A percentile compares a stretch with the other conserved stretches of the same genome.
phyloP scores from a whole-genome alignment of 345 rosid genomes.

The Litchi chinensis region DNA sequence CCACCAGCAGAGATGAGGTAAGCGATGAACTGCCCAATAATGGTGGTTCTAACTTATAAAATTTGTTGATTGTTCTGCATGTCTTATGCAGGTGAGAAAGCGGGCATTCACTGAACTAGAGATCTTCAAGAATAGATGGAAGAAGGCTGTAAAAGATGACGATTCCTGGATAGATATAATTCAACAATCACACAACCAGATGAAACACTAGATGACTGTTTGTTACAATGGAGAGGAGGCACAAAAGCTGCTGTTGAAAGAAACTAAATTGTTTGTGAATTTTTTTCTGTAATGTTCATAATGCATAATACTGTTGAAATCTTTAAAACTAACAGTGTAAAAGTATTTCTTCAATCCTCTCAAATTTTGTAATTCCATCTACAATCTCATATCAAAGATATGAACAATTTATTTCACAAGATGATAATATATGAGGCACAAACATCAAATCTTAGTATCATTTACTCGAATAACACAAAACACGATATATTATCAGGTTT shows the following conservation, averaged over 20 bases:
- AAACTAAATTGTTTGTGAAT: not conserved
- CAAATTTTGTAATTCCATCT: constrained; percentile 3
- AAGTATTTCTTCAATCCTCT: not conserved
- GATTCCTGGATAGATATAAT: constrained; percentile 59
- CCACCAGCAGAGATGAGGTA: constrained; percentile 53
- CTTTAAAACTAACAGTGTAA: not conserved
- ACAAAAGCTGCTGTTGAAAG: not conserved
- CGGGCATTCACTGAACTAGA: constrained; percentile 49
- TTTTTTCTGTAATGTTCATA: not conserved
- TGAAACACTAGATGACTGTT: constrained; percentile 1
- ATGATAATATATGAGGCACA: not conserved
- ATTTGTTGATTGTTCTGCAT: not conserved
- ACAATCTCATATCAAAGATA: not conserved
- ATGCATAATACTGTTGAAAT: not conserved
- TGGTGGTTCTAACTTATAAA: not conserved
- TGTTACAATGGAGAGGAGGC: not conserved
- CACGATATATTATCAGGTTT: no score
- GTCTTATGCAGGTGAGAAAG: constrained; percentile 46
- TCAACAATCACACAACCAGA: constrained; percentile 13
- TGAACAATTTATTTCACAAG: not conserved
- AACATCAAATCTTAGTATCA: no score
- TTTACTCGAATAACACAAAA: no score
- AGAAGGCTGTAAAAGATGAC: constrained; percentile 59
- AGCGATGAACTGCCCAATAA: constrained; percentile 14
- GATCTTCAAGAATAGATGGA: constrained; percentile 73